Conservation (phyloP, 1,284 basidiomycete species). For the Trichosporon faecale region DNA sequence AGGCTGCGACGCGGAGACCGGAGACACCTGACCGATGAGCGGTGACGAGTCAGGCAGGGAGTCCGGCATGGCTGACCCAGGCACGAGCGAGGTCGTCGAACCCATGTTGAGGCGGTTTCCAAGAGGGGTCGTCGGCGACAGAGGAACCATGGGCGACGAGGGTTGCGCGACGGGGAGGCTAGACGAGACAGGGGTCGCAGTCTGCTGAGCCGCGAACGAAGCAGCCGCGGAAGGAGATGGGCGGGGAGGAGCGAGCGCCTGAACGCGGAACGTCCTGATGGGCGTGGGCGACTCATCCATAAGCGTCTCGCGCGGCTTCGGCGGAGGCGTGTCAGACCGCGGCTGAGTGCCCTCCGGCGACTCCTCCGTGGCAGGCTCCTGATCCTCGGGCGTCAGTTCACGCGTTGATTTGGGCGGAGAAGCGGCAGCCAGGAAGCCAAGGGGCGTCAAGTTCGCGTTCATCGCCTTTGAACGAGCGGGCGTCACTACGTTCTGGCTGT, state of each 20-base stretch:
- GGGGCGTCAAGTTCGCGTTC: background rate
- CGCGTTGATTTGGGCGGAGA: background rate
- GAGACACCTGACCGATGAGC: constrained; percentile 7
- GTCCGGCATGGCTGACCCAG: background rate
- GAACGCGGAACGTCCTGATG: constrained; percentile 15
- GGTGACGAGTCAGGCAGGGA: background rate
- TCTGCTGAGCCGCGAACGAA: background rate
- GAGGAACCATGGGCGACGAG: background rate
- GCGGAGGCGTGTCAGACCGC: background rate
- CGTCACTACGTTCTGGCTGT: background rate
- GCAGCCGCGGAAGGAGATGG: background rate
- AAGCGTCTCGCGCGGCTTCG: constrained; percentile 13
- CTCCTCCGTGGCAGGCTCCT: constrained; percentile 3
- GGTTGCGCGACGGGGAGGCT: background rate
- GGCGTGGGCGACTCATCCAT: constrained; percentile 29
- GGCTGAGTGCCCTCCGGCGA: background rate
- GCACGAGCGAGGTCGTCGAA: background rate
- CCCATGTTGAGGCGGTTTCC: background rate
- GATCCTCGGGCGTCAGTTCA: background rate
- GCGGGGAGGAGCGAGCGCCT: constrained; percentile 17
- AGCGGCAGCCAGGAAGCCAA: background rate
- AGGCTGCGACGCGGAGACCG: background rate
- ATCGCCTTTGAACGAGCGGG: background rate
- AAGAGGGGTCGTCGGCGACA: background rate
- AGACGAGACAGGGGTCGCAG: background rate